Evolutionary conservation across 2,329 filamentous ascomycete species (phyloP), one percentile per base, ranked within the genome.

Genomic region (Sporothrix schenckii): DNA sequence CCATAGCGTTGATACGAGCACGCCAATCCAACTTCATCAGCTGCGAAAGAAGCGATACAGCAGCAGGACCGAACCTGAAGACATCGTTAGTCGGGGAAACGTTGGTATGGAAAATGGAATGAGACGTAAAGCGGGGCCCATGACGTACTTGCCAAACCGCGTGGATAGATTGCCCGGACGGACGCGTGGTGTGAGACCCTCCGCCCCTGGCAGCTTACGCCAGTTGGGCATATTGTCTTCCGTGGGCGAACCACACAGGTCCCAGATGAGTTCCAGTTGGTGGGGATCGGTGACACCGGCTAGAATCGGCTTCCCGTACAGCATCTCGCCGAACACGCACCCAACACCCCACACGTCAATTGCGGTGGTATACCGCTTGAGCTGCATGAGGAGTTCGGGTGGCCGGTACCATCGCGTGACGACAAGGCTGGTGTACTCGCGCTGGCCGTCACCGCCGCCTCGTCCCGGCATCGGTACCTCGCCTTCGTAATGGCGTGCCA

Each of bases 291-390:
- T 96, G 74, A 92, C 93, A 14, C 95, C 95, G 9, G 93, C 88
- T 56, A 99, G 85, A 68, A 99, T 98, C 0, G 95, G 95, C 79
- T 94, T 97, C 50, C 93, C 90, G 75, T 93, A 89, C 74, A 97
- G 91, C 94, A 99, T 99, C 79, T 99, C 95, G 67, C 93, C 95
- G 80, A 99, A 97, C 2, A 99, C 93, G 78, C 95, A 99, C n/a
- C 91, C 95, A 75, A 97, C 94, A 75, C 95, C 95, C 95, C 95
- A 99, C 81, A 99, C 89, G 80, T 99, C 95, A 76, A 99, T 97
- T 11, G 95, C 94, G 16, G 94, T 93, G n/a, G 95, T 99, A 80
- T 99, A 99, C 74, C 89, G 89, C 76, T 93, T 90, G 44, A 99
- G 84, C 74, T 94, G 91, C 65, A 99, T 85, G 44, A 99, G 84